Base-by-base conservation (phyloP, 2,329 filamentous ascomycete species). In the Aspergillus ruber region DNA sequence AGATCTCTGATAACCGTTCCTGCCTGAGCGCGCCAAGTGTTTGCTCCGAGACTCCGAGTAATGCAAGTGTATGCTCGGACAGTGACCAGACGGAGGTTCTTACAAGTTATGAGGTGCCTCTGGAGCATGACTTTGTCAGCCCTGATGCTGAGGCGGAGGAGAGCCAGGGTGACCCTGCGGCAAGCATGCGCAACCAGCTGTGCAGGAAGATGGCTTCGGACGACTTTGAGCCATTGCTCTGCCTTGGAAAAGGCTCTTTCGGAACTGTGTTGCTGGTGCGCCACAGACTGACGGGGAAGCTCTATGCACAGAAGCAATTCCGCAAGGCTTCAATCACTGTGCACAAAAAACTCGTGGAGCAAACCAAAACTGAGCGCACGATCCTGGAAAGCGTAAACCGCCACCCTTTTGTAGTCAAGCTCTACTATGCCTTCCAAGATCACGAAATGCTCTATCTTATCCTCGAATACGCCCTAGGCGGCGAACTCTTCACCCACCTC, bases 241-340 rank as follows among this genome's bases (percentile, higher is more conserved):
- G 91, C 67, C 83, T 98, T 18, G 94, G 94, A 48, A 97, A 97
- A 66, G 93, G 93, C 43, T 90, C 93, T 12, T 98, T 93, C 65
- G 93, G 93, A 32, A 98, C 91, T 0, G 94, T 98, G 9, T 74
- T 95, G 41, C 79, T 98, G 23, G 94, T 98, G 51, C 93, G 90
- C 71, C 91, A 98, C 72, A 83, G 82, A 44, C 74, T 82, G 25
- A 96, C 90, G 2, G 93, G 93, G 38, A 84, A 88, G 39, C 80
- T 98, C 4, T 98, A 90, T 63, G 94, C 93, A 1, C 94, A 98
- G 74, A 98, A 98, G 75, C 91, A 97, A 70, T 93, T 98, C 72
- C 93, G 91, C 68, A 98, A 98, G 72, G 93, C 94, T 0, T 95
- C 90, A 7, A 75, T 98, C 45, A 89, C 90, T 1, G 88, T 98